Evolutionary conservation across 192 early-diverging fungal genomes (phyloP).

Genomic region (Entomortierella lignicola): DNA sequence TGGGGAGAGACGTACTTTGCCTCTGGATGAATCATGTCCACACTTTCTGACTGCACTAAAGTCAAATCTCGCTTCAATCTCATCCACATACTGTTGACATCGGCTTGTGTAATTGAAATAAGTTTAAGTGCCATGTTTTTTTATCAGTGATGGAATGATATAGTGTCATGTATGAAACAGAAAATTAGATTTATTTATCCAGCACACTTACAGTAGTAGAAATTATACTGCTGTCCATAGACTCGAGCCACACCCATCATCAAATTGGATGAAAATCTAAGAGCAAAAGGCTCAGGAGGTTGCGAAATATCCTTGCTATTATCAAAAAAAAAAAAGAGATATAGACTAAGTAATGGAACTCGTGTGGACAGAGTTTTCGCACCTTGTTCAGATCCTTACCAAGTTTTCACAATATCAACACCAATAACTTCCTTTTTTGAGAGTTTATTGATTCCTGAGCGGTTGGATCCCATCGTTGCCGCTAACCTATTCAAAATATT

Average conservation of each 20-base stretch:
- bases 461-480: slow-evolving; percentile 60
- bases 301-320: slow-evolving; percentile 33
- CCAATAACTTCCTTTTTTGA: slow-evolving; percentile 67
- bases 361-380: no score
- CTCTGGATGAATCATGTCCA: slow-evolving; percentile 40
- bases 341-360: no score
- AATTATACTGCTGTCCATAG: slow-evolving; percentile 64
- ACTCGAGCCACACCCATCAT: slow-evolving; percentile 68
- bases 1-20: slow-evolving; percentile 35
- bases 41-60: slow-evolving; percentile 19
- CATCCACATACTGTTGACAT: slow-evolving; percentile 57
- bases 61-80: slow-evolving; percentile 43
- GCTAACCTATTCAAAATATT: slow-evolving; percentile 53
- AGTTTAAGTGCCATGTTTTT: not conserved
- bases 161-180: no score
- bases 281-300: slow-evolving; percentile 67
- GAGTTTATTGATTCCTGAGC: slow-evolving; percentile 61
- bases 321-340: not conserved
- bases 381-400: no score
- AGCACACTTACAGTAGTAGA: slow-evolving; percentile 58
- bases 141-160: not conserved
- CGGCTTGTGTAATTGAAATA: slow-evolving; percentile 31
- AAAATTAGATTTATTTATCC: not conserved
- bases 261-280: slow-evolving; percentile 68
- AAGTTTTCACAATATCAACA: slow-evolving; percentile 64